Percentiles rank a stretch among this genome's conserved stretches.
phyloP scores from a whole-genome alignment of 176 grass and related monocot genomes.

The Oryza brachyantha region DNA sequence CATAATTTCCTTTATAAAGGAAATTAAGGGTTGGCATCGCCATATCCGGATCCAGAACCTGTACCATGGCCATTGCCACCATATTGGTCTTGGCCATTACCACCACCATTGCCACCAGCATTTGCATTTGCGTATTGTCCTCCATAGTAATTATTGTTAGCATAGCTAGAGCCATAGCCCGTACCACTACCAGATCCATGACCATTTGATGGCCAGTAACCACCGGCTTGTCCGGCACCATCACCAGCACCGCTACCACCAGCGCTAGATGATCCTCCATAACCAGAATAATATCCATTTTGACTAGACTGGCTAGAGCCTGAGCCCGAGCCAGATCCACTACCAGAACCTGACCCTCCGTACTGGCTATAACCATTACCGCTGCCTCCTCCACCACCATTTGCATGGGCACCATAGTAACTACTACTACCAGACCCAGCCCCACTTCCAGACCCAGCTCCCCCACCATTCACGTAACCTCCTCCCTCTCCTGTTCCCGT shows the following conservation, averaged over 20 bases:
- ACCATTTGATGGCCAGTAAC: background rate
- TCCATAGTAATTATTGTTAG: background rate
- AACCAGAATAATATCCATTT: background rate
- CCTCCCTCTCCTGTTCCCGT: background rate
- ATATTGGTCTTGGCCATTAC: background rate
- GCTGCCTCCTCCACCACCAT: background rate
- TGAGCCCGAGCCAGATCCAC: background rate
- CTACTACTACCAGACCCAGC: background rate
- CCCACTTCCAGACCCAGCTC: background rate
- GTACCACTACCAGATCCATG: background rate
- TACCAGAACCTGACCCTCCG: background rate
- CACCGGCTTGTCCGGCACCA: background rate
- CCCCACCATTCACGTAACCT: background rate
- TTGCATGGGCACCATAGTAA: background rate
- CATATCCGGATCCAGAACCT: conserved; percentile 12
- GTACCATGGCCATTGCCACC: background rate
- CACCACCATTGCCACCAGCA: background rate
- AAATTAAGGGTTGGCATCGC: background rate
- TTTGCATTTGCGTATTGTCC: background rate
- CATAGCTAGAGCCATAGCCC: background rate
- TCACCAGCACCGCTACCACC: background rate
- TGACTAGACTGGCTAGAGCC: background rate
- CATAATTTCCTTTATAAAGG: no score
- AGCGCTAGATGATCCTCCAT: background rate
- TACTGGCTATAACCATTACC: background rate